Base-by-base conservation (phyloP, 495 filamentous ascomycete genomes). In the Entonaema liquescens region DNA sequence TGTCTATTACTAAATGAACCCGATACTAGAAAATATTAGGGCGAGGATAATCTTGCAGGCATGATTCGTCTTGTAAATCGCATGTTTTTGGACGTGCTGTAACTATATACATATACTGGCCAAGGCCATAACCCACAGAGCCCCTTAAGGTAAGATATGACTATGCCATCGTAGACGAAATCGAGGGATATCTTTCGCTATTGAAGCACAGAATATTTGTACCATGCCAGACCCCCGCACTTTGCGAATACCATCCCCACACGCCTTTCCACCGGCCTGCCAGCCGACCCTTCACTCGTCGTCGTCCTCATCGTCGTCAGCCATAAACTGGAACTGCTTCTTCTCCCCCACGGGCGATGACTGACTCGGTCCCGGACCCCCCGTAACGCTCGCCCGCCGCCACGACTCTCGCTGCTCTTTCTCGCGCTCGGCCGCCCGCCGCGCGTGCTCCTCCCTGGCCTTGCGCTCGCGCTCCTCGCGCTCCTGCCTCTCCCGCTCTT, bases 291-390 rank as follows among this genome's bases (percentile, higher is more conserved):
- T 73, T 49, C 76, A 79, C 21, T 77, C 82, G 8, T 86, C 83
- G 59, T 87, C 84, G 56, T 86, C 84, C 52, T 87, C 85, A 64
- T 88, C 85, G 47, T 85, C 78, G 65, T 79, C 77, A 21, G 76
- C 83, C 69, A 83, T 75, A 63, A 86, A 88, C n/a, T 82, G 83
- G 55, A 86, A 83, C 73, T 86, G 85, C 67, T 77, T 79, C 70
- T 82, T 83, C 50, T 79, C 71, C 15, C 50, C 74, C 29, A 65
- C 23, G 9, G 68, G 58, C 42, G 65, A 68, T 26, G 61, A 17
- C 7, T 38, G 63, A 38, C 26, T 59, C 7, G 53, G 26, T 21
- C n/a, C 60, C 29, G 58, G 64, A 11, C 25, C 60, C 12, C 42
- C 58, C 1, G 68, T 75, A 11, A 77, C 76, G 28, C 78, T 83